Evolutionary conservation across 306 rosid genomes (phyloP), one percentile per base, ranked within the genome.

Genomic region (Castanospermum australe): DNA sequence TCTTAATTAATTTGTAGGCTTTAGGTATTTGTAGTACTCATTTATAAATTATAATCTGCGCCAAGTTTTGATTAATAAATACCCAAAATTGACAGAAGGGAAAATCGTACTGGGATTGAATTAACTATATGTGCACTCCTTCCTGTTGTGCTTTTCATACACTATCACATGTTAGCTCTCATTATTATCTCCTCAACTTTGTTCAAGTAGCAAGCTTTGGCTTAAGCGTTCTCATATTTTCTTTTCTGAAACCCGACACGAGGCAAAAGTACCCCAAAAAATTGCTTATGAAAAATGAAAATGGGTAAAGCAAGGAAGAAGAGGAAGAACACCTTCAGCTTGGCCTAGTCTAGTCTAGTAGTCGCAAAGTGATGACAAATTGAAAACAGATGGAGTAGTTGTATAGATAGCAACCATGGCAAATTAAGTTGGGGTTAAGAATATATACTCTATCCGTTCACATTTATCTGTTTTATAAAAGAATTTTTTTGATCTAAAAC

Each of bases 141-240:
- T 60, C 38, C 3, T 57, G 28, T 38, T 64, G 32, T 18, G 74
- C 56, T 47, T 68, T 68, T 28, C 10, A n/a, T 48, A 30, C 44
- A 50, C 47, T 21, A 32, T 50, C 42, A 70, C 62, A 36, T 67
- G 33, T 55, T 55, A 17, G 21, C 72, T 66, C 32, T 41, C 35
- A 66, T 67, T 67, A 67, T 67, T 67, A 67, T 39, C 35, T 41
- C 36, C 54, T 64, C 70, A 3, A 55, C 45, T 62, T 62, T 62
- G 45, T 25, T 45, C 68, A 62, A 21, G 45, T 39, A 39, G 8
- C 45, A 1, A 9, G 45, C 45, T 8, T 2, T 50, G 22, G 17
- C 54, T 15, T 15, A 15, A 5, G 42, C 22, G 15, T 61, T 63
- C 30, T 18, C 30, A 36, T 36, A n/a, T 36, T 9, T 36, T 38